Conservation (phyloP, 2,329 filamentous ascomycete species). For the Leptoxyphium fumago region DNA sequence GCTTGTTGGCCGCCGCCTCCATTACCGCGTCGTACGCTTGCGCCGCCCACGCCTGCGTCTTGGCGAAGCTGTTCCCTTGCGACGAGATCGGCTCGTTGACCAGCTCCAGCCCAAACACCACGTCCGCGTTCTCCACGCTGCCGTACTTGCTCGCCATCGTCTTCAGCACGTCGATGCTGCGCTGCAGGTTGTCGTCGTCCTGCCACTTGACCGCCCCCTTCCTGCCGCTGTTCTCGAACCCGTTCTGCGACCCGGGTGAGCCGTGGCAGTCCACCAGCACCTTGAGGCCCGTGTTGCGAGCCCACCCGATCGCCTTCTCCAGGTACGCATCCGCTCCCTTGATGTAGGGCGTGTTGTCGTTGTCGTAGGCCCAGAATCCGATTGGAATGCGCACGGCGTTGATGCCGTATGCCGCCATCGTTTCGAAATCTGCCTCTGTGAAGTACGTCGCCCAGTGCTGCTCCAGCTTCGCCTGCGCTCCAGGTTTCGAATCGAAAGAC, state of each 20-base stretch:
- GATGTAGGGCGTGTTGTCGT: slow-evolving; percentile 29
- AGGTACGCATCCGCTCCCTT: slow-evolving; percentile 33
- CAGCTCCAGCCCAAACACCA: slow-evolving; percentile 29
- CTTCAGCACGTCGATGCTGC: slow-evolving; percentile 24
- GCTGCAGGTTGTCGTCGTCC: slow-evolving; percentile 16
- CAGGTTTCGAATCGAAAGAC: slow-evolving; percentile 21
- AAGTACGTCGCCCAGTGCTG: slow-evolving; percentile 24
- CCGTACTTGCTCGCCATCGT: slow-evolving; percentile 28
- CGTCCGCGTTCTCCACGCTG: slow-evolving; percentile 22
- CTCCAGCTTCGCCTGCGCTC: slow-evolving; percentile 18
- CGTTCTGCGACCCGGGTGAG: slow-evolving; percentile 36
- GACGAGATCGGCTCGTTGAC: slow-evolving; percentile 29
- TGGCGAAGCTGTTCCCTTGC: slow-evolving; percentile 20
- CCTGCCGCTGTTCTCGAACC: slow-evolving; percentile 26
- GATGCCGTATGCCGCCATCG: slow-evolving; percentile 23
- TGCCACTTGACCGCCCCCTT: slow-evolving; percentile 16
- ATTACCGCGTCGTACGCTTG: slow-evolving; percentile 22
- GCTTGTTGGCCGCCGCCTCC: slow-evolving; percentile 16
- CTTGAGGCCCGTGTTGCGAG: slow-evolving; percentile 28
- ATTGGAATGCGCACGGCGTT: slow-evolving; percentile 36
- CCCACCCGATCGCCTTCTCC: slow-evolving; percentile 35
- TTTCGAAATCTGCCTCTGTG: slow-evolving; percentile 27
- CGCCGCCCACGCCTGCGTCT: slow-evolving; percentile 22
- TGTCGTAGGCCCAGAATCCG: slow-evolving; percentile 38
- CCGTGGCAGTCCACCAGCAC: slow-evolving; percentile 39